phyloP scores from a whole-genome alignment of 2,329 filamentous ascomycete genomes.

The Basipetospora chlamydospora region DNA sequence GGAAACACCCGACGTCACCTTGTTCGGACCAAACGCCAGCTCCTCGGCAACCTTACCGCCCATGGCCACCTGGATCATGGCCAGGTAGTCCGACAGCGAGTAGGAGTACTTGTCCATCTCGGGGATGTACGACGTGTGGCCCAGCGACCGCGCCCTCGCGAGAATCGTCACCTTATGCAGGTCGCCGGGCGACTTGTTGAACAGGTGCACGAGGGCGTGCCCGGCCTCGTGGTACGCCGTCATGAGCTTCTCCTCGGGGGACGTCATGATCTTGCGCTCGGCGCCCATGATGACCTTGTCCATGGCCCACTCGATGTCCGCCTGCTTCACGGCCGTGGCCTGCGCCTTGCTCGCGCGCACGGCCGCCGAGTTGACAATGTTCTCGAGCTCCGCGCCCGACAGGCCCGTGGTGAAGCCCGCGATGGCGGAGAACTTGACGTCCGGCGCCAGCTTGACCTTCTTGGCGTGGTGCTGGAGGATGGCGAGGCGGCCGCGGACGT shows the following conservation, averaged over 20 bases:
- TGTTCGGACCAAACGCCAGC: conserved; percentile 79
- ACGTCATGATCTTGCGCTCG: conserved; percentile 79
- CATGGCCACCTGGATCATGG: conserved; percentile 65
- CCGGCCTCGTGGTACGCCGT: conserved; percentile 85
- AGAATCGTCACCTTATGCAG: conserved; percentile 98
- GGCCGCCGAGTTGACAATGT: conserved; percentile 90
- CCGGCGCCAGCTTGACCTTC: conserved; percentile 66
- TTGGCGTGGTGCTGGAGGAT: conserved; percentile 90
- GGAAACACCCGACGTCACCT: conserved; percentile 79
- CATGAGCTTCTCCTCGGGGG: conserved; percentile 83
- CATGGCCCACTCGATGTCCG: conserved; percentile 92
- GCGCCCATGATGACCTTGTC: conserved; percentile 97
- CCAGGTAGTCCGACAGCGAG: conserved; percentile 71
- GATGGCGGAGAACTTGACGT: conserved; percentile 72
- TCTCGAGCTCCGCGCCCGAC: conserved; percentile 91
- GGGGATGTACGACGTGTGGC: conserved; percentile 75
- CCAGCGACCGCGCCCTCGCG: conserved; percentile 72
- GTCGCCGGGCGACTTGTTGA: conserved; percentile 56
- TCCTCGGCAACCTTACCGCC: conserved; percentile 86
- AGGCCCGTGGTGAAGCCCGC: conserved; percentile 82
- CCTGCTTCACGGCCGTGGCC: conserved; percentile 55
- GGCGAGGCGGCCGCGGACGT: conserved; percentile 82
- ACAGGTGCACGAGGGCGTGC: conserved; percentile 80
- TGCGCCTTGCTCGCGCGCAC: conserved; percentile 87
- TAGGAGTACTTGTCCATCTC: conserved; percentile 87